A percentile compares a stretch with the other conserved stretches of the same genome.
phyloP scores from a whole-genome alignment of 805 yeast species.

The Wickerhamomyces hampshirensis region DNA sequence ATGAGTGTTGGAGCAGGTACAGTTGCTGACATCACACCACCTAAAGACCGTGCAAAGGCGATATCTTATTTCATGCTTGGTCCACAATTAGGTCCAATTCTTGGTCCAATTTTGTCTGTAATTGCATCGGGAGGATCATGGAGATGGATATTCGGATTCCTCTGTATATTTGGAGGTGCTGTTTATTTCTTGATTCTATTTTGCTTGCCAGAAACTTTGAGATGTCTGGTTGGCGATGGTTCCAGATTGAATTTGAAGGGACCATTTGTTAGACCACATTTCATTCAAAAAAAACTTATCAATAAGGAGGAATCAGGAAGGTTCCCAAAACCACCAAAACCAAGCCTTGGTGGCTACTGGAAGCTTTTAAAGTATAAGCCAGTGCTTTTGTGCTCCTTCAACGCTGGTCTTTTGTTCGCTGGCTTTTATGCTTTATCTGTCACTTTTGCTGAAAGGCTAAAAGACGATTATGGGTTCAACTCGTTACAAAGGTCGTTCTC shows the following conservation, averaged over 20 bases:
- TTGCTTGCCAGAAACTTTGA: slow-evolving; percentile 74
- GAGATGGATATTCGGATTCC: slow-evolving; percentile 80
- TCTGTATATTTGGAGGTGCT: slow-evolving; percentile 61
- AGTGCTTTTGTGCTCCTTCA: slow-evolving; percentile 39
- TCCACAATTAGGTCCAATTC: slow-evolving; percentile 79
- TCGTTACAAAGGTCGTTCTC: slow-evolving; percentile 37
- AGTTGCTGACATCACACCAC: slow-evolving; percentile 67
- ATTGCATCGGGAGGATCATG: slow-evolving; percentile 67
- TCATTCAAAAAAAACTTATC: slow-evolving; percentile 23
- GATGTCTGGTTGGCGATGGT: slow-evolving; percentile 55
- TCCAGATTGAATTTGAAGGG: slow-evolving; percentile 23
- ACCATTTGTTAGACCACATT: slow-evolving; percentile 28
- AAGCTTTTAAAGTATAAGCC: slow-evolving; percentile 37
- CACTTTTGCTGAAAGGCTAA: slow-evolving; percentile 39
- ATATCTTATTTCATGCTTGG: slow-evolving; percentile 85
- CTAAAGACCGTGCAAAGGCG: slow-evolving; percentile 69
- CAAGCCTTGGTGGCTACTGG: slow-evolving; percentile 34
- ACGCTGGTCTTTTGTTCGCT: slow-evolving; percentile 48
- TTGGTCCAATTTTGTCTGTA: slow-evolving; percentile 81
- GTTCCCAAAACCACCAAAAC: slow-evolving; percentile 44
- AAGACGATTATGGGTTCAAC: slow-evolving; percentile 32
- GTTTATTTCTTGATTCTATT: slow-evolving; percentile 48
- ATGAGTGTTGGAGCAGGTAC: slow-evolving; percentile 93
- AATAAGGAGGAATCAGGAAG: slow-evolving; percentile 10
- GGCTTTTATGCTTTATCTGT: slow-evolving; percentile 50